Evolutionary conservation across 495 filamentous ascomycete genomes (phyloP).

Genomic region (Clohesyomyces aquaticus): DNA sequence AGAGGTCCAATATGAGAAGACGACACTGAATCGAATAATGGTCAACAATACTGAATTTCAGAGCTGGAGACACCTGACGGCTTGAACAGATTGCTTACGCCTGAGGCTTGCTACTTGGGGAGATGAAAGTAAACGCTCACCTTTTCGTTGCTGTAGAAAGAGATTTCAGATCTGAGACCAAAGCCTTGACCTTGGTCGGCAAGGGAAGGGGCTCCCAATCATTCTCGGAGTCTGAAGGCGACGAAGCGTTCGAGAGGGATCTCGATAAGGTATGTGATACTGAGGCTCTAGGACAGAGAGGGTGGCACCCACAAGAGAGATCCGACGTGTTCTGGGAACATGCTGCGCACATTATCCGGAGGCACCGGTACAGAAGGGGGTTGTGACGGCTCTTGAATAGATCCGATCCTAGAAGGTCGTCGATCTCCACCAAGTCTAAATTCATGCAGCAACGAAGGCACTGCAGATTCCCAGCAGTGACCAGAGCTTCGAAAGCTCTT

Average conservation of each 20-base stretch:
- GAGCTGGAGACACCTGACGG: not conserved
- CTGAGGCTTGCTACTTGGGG: not conserved
- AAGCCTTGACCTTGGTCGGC: not conserved
- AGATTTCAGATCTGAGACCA: too few species aligned
- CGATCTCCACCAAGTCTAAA: constrained; percentile 1
- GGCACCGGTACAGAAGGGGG: not conserved
- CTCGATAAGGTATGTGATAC: not conserved
- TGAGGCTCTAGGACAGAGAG: not conserved
- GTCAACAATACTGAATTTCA: not conserved
- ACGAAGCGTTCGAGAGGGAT: not conserved
- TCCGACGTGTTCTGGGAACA: not conserved
- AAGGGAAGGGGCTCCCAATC: constrained; percentile 37
- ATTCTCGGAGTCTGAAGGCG: not conserved
- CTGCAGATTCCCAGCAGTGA: constrained; percentile 42
- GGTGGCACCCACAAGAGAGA: not conserved
- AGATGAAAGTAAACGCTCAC: not conserved
- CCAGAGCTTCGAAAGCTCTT: not conserved
- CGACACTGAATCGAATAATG: constrained; percentile 42
- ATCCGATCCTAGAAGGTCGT: not conserved
- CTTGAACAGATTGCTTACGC: not conserved
- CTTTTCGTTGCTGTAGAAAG: constrained; percentile 3
- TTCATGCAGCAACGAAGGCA: constrained; percentile 47
- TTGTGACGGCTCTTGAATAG: not conserved
- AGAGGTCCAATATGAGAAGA: constrained; percentile 53
- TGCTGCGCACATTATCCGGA: not conserved